Evolutionary conservation across 148 eudicot genomes (phyloP), one percentile per base, ranked within the genome.

Genomic region (Pouteria glomerata): DNA sequence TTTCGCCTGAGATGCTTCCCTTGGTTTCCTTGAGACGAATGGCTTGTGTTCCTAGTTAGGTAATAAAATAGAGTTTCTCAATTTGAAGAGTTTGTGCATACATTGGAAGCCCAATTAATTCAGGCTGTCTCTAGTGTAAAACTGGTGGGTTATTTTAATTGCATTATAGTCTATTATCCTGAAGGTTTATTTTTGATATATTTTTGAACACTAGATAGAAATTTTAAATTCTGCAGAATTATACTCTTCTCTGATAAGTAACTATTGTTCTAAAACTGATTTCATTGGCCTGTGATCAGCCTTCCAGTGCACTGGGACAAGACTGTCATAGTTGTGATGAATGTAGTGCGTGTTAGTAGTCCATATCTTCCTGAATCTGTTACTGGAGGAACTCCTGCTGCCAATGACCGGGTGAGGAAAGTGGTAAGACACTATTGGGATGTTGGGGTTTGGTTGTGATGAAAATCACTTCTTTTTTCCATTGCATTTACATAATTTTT

Each of bases 261-360:
- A 30, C 56, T 10, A 21, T 61, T 55, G 24, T 21, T 45, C 71
- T 69, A 6, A 26, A 48, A 42, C 30, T 44, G 74, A 35, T 59
- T 6, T 34, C 23, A 21, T 71, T 39, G 69, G 56, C 31, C 23
- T 73, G 39, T 69, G 16, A 62, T 67, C 84, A 95, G 98, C 85
- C 93, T 89, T 70, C 98, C 97, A 6, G 98, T 95, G 67, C 88
- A 87, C 45, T 95, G 97, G 96, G 98, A 95, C 66, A 89, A 88
- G 86, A 89, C 91, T 57, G 86, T 76, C 21, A 95, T 95, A 72
- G 97, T 95, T 44, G 98, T 95, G 69, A 89, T 95, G 98, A 82
- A 89, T 62, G 91, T 86, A 79, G 97, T 95, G 30, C 90, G 97
- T 75, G 98, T 95, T 34, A 67, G 90, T 74, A 83, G 89, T 76